Percentiles rank a stretch among this genome's conserved stretches.
These are phyloP conservation scores for Aspergillus sparsus DNA, from an alignment of 495 filamentous ascomycete genomes.

Conservation along the genomic window DNA sequence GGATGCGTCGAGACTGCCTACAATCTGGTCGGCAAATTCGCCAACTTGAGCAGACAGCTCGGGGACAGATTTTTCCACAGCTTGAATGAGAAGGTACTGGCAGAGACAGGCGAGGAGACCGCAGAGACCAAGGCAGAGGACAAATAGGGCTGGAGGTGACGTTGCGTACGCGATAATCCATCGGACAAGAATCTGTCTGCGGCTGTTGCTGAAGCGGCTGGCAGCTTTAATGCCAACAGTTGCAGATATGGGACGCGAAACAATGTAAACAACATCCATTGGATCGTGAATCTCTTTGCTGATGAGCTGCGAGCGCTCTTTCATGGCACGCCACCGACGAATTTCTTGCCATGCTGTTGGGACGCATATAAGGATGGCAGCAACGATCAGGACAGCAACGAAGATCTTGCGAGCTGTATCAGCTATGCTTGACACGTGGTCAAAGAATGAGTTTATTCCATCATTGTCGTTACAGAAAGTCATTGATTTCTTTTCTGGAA, in stretches of 20 bases:
- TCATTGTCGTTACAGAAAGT: conserved; percentile 87
- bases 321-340: conserved; percentile 71
- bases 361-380: conserved; percentile 70
- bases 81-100: conserved; percentile 75
- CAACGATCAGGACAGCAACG: conserved; percentile 66
- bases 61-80: conserved; percentile 74
- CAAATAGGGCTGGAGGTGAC: conserved; percentile 78
- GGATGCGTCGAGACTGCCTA: conserved; percentile 67
- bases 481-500: conserved; percentile 77
- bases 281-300: conserved; percentile 67
- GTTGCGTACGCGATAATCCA: conserved; percentile 91
- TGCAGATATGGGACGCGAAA: conserved; percentile 74
- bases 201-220: conserved; percentile 64
- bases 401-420: conserved; percentile 69
- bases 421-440: conserved; percentile 60
- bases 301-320: conserved; percentile 66
- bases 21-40: conserved; percentile 79
- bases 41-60: conserved; percentile 74
- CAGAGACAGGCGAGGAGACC: conserved; percentile 83
- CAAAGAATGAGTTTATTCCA: conserved; percentile 85
- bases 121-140: conserved; percentile 81
- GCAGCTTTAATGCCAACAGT: conserved; percentile 71
- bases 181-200: conserved; percentile 68
- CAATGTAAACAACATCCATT: conserved; percentile 87
- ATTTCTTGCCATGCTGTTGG: conserved; percentile 81